These are phyloP conservation scores for Hyphodiscus hymeniophilus DNA, from an alignment of 495 filamentous ascomycete genomes.

Conservation along the genomic window DNA sequence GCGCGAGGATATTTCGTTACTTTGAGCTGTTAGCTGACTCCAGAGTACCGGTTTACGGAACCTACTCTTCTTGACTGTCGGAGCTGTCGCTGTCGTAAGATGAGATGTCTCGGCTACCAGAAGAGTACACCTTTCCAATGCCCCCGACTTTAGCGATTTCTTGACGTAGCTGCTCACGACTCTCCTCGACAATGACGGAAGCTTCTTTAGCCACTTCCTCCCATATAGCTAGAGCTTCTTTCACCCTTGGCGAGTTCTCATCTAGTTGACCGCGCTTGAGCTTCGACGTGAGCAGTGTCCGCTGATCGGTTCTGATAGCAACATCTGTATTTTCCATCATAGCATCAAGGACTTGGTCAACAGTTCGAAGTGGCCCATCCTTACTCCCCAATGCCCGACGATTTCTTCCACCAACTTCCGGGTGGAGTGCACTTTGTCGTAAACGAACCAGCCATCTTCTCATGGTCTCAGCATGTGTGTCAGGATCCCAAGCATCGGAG, in stretches of 20 bases:
- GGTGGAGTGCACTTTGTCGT: constrained; percentile 81
- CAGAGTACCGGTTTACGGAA: not conserved
- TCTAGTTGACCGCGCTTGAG: constrained; percentile 65
- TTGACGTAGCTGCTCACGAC: constrained; percentile 46
- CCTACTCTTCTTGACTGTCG: constrained; percentile 27
- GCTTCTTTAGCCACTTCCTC: constrained; percentile 46
- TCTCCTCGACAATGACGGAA: constrained; percentile 50
- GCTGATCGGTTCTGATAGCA: constrained; percentile 55
- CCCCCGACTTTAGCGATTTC: constrained; percentile 13
- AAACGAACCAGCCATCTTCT: constrained; percentile 55
- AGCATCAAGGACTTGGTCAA: constrained; percentile 72
- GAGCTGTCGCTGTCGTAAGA: constrained; percentile 33
- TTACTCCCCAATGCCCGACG: constrained; percentile 56
- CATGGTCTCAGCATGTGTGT: constrained; percentile 39
- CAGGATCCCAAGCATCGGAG: constrained; percentile 51
- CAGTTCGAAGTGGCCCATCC: constrained; percentile 62
- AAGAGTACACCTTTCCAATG: constrained; percentile 3
- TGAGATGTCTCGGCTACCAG: constrained; percentile 1
- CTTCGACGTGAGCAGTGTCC: constrained; percentile 50
- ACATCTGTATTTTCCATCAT: constrained; percentile 81
- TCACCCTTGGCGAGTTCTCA: constrained; percentile 46
- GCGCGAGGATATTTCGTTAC: constrained; percentile 22
- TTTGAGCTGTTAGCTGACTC: constrained; percentile 9
- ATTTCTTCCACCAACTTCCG: constrained; percentile 62
- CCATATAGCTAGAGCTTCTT: constrained; percentile 62